Evolutionary conservation across 2,329 filamentous ascomycete genomes (phyloP), one percentile per base, ranked within the genome.

Genomic region (Trichoderma cornu-damae): DNA sequence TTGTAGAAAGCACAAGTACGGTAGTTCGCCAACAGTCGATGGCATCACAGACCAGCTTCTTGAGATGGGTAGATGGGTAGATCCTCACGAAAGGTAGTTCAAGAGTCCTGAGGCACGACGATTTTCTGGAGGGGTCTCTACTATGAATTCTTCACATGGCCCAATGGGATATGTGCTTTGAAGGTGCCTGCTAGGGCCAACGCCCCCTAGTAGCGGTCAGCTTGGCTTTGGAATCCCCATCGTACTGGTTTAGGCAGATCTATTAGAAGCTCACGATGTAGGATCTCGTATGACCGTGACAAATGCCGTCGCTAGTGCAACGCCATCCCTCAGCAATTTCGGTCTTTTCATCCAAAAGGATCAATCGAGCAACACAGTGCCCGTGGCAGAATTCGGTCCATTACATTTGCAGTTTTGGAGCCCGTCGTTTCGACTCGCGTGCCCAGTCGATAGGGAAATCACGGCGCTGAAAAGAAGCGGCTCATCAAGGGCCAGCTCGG

Each of bases 41-140:
- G 30, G 9, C 40, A 44, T 30, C 43, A 49, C 57, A 16, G 28
- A 24, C 16, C 52, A 20, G 6, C 51, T 30, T 40, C 43, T 58
- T 4, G 57, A 69, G 60, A 71, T 77, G 18, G 69, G 70, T 28
- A n/a, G n/a, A n/a, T n/a, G n/a, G n/a, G n/a, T n/a, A n/a, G n/a
- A 35, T 80, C 77, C 62, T 80, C 77, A 1, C 77, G 71, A 0
- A n/a, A 80, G 69, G 53, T 79, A 79, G 59, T 80, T 80, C 77
- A 77, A 80, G 55, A 77, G 76, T 0, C 77, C 77, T 1, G 76
- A 72, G 3, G 68, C 68, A 2, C 72, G 60, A 0, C 79, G 61
- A 0, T 68, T 68, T 2, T 65, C 58, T 0, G 63, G 61, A 1
- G 63, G 38, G 0, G 65, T 60, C 3, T 63, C 66, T 0, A 65